A percentile compares a stretch with the other conserved stretches of the same genome.
These are phyloP conservation scores for Plantago rigida DNA, from an alignment of 305 asterid species.

Conservation along the genomic window DNA sequence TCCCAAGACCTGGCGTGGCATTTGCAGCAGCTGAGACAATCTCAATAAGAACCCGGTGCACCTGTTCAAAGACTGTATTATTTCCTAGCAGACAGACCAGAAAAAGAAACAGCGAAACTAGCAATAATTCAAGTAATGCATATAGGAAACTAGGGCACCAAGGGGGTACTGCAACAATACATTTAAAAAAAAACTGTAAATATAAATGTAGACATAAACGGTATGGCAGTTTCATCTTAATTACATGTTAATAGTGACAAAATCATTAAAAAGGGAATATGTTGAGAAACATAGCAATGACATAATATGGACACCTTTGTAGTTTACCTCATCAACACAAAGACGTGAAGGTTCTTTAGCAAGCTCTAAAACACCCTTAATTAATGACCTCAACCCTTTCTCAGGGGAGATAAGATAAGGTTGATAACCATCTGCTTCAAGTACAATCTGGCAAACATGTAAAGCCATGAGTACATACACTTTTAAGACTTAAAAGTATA, in stretches of 20 bases:
- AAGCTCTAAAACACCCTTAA: conserved; percentile 80
- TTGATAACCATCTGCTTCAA: conserved; percentile 99
- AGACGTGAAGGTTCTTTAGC: conserved; percentile 98
- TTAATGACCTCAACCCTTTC: conserved; percentile 88
- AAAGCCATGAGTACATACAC: conserved; percentile 25
- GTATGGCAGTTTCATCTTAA: background rate
- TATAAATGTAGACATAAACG: background rate
- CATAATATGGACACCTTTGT: background rate
- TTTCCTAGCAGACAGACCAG: conserved; percentile 17
- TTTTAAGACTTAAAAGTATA: conserved; percentile 17
- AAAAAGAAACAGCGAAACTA: conserved; percentile 8
- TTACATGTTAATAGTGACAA: background rate
- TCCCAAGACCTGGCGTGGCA: conserved; percentile 96
- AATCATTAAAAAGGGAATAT: conserved; percentile 2
- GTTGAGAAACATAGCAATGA: conserved; percentile 1
- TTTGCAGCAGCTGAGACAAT: conserved; percentile 89
- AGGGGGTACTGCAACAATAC: background rate
- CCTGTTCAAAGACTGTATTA: conserved; percentile 35
- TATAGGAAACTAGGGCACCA: conserved; percentile 1
- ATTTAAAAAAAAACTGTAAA: background rate
- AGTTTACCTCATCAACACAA: conserved; percentile 92
- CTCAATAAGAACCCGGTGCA: conserved; percentile 87
- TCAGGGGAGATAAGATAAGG: conserved; percentile 99
- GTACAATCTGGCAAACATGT: conserved; percentile 62
- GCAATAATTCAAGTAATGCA: conserved; percentile 1